phyloP scores from a whole-genome alignment of 2,329 filamentous ascomycete species.

The Fusarium piperis region DNA sequence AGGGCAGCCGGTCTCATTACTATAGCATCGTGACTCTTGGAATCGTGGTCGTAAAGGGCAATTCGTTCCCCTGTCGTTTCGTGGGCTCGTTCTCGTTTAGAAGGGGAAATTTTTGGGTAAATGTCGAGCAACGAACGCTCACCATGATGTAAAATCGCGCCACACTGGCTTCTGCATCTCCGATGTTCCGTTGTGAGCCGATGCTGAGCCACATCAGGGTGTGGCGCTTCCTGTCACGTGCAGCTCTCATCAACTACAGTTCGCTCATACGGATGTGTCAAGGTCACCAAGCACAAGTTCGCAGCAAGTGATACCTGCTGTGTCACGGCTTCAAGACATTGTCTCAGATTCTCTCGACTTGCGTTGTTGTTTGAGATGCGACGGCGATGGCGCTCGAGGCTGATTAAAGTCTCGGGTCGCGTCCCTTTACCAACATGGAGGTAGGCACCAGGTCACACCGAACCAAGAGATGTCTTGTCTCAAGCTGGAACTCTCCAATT shows the following conservation, averaged over 20 bases:
- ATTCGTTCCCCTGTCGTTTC: slow-evolving; percentile 12
- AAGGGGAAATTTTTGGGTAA: slow-evolving; percentile 26
- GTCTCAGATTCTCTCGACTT: background rate
- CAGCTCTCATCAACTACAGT: background rate
- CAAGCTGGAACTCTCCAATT: slow-evolving; percentile 17
- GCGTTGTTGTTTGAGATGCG: background rate
- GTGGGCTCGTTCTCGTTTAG: slow-evolving; percentile 12
- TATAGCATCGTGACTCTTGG: slow-evolving; percentile 19
- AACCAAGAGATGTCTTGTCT: slow-evolving; percentile 15
- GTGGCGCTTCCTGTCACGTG: slow-evolving; percentile 24
- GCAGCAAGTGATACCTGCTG: background rate
- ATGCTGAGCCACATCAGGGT: slow-evolving; percentile 12
- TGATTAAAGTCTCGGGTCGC: slow-evolving; percentile 15
- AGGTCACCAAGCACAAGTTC: background rate
- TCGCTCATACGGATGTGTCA: background rate
- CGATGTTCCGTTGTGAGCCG: background rate
- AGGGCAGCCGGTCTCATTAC: slow-evolving; percentile 7
- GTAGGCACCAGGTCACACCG: slow-evolving; percentile 9
- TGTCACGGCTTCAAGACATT: slow-evolving; percentile 8
- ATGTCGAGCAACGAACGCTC: slow-evolving; percentile 1
- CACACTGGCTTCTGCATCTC: slow-evolving; percentile 15
- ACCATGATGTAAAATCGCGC: slow-evolving; percentile 39
- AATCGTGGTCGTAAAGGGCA: background rate
- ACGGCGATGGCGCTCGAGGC: background rate
- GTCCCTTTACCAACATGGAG: slow-evolving; percentile 1